Evolutionary conservation across 2,329 filamentous ascomycete species (phyloP).

Genomic region (Cordyceps farinosa): DNA sequence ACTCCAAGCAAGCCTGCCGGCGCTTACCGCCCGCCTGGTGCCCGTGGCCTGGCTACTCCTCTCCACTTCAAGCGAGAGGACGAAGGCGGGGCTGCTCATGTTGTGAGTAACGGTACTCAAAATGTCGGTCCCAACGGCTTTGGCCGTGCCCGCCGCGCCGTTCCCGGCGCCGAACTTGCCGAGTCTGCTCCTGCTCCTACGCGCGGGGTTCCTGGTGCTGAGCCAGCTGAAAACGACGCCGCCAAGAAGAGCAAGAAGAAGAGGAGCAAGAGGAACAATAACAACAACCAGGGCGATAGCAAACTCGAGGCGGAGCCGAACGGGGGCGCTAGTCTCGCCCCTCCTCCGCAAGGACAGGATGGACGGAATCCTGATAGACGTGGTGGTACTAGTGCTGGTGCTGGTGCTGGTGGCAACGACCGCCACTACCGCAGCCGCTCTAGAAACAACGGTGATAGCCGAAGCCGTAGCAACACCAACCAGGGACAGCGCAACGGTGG

Average conservation of each 20-base stretch:
- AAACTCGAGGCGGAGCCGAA: constrained; percentile 46
- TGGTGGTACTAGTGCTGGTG: constrained; percentile 29
- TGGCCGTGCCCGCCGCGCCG: constrained; percentile 66
- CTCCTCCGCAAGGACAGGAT: constrained; percentile 45
- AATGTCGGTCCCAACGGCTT: constrained; percentile 77
- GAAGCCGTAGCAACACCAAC: constrained; percentile 50
- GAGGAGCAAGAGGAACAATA: constrained; percentile 68
- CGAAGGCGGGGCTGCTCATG: constrained; percentile 85
- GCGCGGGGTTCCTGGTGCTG: constrained; percentile 62
- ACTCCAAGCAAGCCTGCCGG: constrained; percentile 96
- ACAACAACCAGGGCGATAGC: constrained; percentile 53
- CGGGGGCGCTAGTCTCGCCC: constrained; percentile 46
- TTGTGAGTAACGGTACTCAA: constrained; percentile 72
- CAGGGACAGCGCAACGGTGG: constrained; percentile 32
- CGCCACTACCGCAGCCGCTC: constrained; percentile 56
- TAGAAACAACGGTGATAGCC: constrained; percentile 46
- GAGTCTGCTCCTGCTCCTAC: constrained; percentile 65
- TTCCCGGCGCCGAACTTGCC: constrained; percentile 80
- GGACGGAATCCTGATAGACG: constrained; percentile 66
- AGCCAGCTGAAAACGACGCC: constrained; percentile 67
- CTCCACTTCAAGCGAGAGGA: constrained; percentile 97
- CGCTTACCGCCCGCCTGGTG: constrained; percentile 91
- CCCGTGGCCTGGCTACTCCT: constrained; percentile 82
- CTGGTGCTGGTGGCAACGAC: constrained; percentile 24
- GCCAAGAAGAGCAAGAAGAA: constrained; percentile 97